phyloP scores from a whole-genome alignment of 2,329 filamentous ascomycete genomes.

The Emmonsiellopsis sp. region DNA sequence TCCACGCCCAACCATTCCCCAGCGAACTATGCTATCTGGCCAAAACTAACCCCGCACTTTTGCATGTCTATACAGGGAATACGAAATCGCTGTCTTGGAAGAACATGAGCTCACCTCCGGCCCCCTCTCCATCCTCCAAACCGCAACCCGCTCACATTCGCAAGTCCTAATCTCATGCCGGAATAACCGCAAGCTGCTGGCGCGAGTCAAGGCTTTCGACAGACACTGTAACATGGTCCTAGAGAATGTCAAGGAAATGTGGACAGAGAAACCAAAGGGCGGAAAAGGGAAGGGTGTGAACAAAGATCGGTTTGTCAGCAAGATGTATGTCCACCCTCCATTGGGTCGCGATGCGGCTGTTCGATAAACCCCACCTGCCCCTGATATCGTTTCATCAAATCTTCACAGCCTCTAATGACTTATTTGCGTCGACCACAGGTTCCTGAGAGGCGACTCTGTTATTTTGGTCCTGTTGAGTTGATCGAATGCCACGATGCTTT shows the following conservation, averaged over 20 bases:
- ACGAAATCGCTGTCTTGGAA: constrained; percentile 75
- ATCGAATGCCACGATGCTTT: constrained; percentile 11
- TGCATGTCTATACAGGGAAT: constrained; percentile 53
- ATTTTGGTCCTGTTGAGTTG: constrained; percentile 79
- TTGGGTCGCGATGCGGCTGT: not conserved
- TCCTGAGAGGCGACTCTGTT: constrained; percentile 77
- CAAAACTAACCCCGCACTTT: constrained; percentile 14
- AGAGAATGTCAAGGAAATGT: constrained; percentile 98
- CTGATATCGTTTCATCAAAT: no score
- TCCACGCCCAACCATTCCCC: not conserved
- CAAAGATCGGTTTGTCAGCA: constrained; percentile 97
- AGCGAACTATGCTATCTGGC: not conserved
- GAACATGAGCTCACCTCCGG: constrained; percentile 73
- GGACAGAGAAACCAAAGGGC: constrained; percentile 86
- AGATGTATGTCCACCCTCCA: constrained; percentile 58
- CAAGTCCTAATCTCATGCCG: constrained; percentile 96
- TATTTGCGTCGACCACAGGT: constrained; percentile 44
- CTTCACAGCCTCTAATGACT: no score
- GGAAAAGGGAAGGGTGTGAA: constrained; percentile 92
- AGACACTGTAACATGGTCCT: constrained; percentile 98
- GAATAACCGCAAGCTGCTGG: constrained; percentile 96
- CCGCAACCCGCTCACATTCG: constrained; percentile 85
- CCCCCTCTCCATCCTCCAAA: constrained; percentile 88
- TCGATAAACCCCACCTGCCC: not conserved
- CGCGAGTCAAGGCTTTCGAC: constrained; percentile 96